phyloP scores from a whole-genome alignment of 768 basidiomycete genomes.

The Terana coerulea region DNA sequence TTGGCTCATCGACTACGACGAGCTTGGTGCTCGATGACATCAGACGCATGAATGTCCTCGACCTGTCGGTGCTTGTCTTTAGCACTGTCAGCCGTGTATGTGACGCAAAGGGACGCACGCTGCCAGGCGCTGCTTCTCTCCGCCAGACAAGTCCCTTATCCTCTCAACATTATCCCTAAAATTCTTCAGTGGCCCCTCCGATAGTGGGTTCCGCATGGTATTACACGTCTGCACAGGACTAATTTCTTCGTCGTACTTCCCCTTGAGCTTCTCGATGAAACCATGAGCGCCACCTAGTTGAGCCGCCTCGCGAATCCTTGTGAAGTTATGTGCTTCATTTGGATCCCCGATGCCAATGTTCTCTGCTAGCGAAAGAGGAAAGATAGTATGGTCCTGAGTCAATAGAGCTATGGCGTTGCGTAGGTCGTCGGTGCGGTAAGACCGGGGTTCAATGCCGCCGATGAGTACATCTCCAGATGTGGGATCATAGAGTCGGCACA shows the following conservation, averaged over 20 bases:
- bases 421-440: constrained; percentile 30
- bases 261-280: background rate
- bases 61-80: constrained; percentile 4
- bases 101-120: constrained; percentile 5
- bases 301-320: constrained; percentile 20
- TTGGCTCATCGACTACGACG: constrained; percentile 56
- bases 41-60: constrained; percentile 40
- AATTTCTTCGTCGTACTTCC: background rate
- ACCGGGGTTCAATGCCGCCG: constrained; percentile 33
- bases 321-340: constrained; percentile 15
- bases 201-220: background rate
- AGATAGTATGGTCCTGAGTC: constrained; percentile 36
- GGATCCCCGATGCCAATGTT: constrained; percentile 37
- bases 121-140: constrained; percentile 22
- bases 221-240: background rate
- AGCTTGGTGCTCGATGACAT: constrained; percentile 37
- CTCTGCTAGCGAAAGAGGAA: constrained; percentile 36
- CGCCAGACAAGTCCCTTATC: constrained; percentile 16
- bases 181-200: constrained; percentile 2
- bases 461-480: constrained; percentile 26
- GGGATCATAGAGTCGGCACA: constrained; percentile 22
- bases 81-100: background rate
- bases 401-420: constrained; percentile 39
- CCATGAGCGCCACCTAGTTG: constrained; percentile 6
- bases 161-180: constrained; percentile 2